A percentile compares a stretch with the other conserved stretches of the same genome.
Conservation (phyloP, 177 flowering plant genomes). For the Telopea speciosissima region DNA sequence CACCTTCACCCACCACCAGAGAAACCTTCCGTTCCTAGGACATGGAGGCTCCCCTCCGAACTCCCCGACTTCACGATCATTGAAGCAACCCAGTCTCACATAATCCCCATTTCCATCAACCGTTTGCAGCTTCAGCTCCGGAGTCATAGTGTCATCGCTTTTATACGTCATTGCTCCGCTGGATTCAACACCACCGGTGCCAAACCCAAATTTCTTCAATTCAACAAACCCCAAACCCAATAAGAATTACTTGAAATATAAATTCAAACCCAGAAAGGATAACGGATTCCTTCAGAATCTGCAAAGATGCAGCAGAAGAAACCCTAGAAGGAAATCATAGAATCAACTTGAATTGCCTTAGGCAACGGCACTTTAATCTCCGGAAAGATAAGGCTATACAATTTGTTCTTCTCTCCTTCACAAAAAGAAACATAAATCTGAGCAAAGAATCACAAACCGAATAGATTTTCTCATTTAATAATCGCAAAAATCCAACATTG, state of each 20-base stretch:
- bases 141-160: conserved; percentile 23
- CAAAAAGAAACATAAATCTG: not conserved
- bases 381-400: not conserved
- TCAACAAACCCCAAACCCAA: not conserved
- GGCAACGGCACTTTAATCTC: not conserved
- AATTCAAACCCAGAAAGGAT: not conserved
- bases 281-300: not conserved
- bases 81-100: conserved; percentile 27
- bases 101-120: conserved; percentile 34
- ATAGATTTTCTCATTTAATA: not conserved
- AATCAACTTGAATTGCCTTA: not conserved
- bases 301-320: not conserved
- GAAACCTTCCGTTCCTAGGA: conserved; percentile 19
- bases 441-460: not conserved
- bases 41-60: conserved; percentile 19
- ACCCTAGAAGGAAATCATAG: not conserved
- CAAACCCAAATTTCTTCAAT: not conserved
- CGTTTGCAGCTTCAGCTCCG: conserved; percentile 30
- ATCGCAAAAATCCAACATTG: not conserved
- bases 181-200: not conserved
- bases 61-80: conserved; percentile 22
- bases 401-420: not conserved
- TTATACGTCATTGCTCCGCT: not conserved
- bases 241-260: not conserved
- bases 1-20: conserved; percentile 58